phyloP scores from a whole-genome alignment of 2,329 filamentous ascomycete species.

The Gyromitra esculenta region DNA sequence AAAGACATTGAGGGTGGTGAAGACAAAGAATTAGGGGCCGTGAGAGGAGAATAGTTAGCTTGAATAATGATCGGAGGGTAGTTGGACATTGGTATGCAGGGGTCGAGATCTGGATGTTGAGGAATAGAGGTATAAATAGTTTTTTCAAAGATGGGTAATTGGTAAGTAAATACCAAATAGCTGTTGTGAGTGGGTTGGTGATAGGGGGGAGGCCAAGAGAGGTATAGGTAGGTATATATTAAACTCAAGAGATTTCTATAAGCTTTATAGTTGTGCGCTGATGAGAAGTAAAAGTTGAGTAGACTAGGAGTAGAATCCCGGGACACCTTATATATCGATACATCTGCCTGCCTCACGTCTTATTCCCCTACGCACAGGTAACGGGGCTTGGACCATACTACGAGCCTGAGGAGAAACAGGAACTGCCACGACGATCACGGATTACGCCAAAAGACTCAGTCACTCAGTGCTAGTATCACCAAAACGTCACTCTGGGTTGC shows the following conservation, averaged over 20 bases:
- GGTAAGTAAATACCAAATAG: background rate
- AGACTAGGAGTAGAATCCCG: background rate
- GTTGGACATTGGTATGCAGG: conserved; percentile 23
- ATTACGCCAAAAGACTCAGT: conserved; percentile 9
- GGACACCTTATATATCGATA: conserved; percentile 35
- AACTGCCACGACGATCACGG: conserved; percentile 3
- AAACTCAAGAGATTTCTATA: background rate
- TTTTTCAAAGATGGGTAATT: background rate
- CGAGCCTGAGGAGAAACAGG: conserved; percentile 19
- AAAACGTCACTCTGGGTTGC: conserved; percentile 1
- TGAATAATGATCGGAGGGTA: background rate
- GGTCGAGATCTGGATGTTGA: background rate
- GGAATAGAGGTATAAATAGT: background rate
- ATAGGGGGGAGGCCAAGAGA: background rate
- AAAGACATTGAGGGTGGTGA: background rate
- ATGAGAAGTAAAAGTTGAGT: conserved; percentile 4
- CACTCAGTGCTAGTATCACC: conserved; percentile 8
- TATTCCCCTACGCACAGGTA: background rate
- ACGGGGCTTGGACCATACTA: conserved; percentile 28
- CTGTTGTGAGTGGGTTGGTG: background rate
- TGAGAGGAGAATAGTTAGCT: conserved; percentile 10
- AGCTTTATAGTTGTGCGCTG: background rate
- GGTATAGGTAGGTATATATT: conserved; percentile 10
- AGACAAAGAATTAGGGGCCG: background rate
- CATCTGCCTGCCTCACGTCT: background rate